phyloP scores from a whole-genome alignment of 345 rosid species.

The Arabis alpina region DNA sequence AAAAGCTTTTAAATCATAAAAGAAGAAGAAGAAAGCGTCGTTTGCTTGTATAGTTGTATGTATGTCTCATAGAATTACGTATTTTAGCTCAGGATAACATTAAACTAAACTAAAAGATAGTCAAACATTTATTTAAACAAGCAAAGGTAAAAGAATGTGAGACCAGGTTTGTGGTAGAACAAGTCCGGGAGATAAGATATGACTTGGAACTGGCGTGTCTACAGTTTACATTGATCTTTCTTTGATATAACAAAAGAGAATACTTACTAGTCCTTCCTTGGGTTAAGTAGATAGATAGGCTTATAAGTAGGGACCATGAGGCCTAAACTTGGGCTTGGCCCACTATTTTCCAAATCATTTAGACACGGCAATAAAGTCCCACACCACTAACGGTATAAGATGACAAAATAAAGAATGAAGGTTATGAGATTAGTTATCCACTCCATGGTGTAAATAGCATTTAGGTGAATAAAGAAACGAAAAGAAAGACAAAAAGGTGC shows the following conservation, averaged over 20 bases:
- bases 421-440: not conserved
- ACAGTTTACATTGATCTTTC: no score
- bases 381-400: not conserved
- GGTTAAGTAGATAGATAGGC: not conserved
- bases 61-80: conserved; percentile 24
- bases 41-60: conserved; percentile 26
- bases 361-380: not conserved
- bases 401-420: not conserved
- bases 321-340: not conserved
- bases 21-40: conserved; percentile 20
- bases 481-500: not conserved
- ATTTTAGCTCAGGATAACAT: conserved; percentile 14
- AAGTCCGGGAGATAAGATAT: conserved; percentile 27
- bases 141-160: conserved; percentile 17
- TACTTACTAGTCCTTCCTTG: not conserved
- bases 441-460: not conserved
- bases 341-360: conserved; percentile 4
- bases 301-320: not conserved
- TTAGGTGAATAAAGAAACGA: not conserved
- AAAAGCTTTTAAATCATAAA: no score
- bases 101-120: not conserved
- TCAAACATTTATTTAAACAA: conserved; percentile 17
- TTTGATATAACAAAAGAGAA: no score
- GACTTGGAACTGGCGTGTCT: not conserved
- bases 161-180: conserved; percentile 32